phyloP scores from a whole-genome alignment of 1,139 yeast genomes.

The Taiozyma sp. region DNA sequence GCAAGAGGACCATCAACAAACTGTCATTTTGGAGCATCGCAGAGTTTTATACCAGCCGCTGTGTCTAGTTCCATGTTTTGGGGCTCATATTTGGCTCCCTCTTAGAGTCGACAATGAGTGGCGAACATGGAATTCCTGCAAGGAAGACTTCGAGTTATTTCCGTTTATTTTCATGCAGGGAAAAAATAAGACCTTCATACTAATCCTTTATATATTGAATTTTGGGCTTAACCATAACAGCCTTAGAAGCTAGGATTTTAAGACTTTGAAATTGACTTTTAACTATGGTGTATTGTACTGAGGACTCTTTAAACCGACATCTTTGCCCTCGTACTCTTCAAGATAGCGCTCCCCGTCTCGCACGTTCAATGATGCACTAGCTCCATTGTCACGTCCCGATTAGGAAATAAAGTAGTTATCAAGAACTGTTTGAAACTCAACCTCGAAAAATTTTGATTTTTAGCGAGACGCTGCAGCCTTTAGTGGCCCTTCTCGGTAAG shows the following conservation, averaged over 20 bases:
- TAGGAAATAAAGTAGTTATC: slow-evolving; percentile 1
- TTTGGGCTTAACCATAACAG: not conserved
- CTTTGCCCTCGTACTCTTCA: not conserved
- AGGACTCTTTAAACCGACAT: not conserved
- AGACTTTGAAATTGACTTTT: not conserved
- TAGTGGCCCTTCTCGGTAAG: not conserved
- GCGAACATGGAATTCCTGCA: not conserved
- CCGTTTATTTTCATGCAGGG: not conserved
- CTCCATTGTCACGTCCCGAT: slow-evolving; percentile 8
- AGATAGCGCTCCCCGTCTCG: not conserved
- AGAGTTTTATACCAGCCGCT: not conserved
- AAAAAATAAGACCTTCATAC: too few relatives aligned
- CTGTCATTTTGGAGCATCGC: not conserved
- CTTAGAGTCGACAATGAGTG: not conserved
- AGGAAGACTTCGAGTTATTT: not conserved
- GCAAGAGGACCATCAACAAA: not conserved
- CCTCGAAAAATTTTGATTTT: not conserved
- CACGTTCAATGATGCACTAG: not conserved
- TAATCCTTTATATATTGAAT: too few relatives aligned
- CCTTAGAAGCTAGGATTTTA: not conserved
- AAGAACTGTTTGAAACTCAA: not conserved
- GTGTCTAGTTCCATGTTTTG: not conserved
- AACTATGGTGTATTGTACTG: not conserved
- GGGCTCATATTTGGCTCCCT: not conserved
- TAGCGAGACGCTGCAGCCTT: not conserved